phyloP scores from a whole-genome alignment of 768 basidiomycete genomes.

The Pisolithus orientalis region DNA sequence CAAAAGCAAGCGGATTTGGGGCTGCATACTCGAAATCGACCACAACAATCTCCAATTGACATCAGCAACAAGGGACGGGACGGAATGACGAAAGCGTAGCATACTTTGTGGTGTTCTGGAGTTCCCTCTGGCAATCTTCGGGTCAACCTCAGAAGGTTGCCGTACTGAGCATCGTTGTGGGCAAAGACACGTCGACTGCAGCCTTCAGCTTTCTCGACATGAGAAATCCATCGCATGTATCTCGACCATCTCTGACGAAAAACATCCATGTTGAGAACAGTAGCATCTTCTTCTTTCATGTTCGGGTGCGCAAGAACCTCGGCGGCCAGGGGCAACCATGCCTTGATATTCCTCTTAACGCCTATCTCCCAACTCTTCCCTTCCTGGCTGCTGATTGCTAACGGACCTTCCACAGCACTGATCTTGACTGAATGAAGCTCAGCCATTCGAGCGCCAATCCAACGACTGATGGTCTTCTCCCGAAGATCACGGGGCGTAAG shows the following conservation, averaged over 20 bases:
- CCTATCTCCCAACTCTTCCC: constrained; percentile 51
- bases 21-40: constrained; percentile 98
- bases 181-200: constrained; percentile 68
- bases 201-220: constrained; percentile 50
- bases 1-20: constrained; percentile 88
- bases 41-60: constrained; percentile 70
- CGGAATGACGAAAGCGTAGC: constrained; percentile 11
- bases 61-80: constrained; percentile 7
- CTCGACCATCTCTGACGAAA: constrained; percentile 61
- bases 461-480: background rate
- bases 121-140: constrained; percentile 40
- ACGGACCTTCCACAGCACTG: constrained; percentile 48
- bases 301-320: constrained; percentile 64
- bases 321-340: constrained; percentile 68
- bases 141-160: constrained; percentile 78
- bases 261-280: constrained; percentile 54
- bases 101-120: constrained; percentile 74
- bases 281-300: constrained; percentile 39
- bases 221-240: constrained; percentile 67
- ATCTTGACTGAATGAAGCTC: constrained; percentile 93
- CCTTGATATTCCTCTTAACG: constrained; percentile 57
- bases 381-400: constrained; percentile 32
- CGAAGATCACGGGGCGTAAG: constrained; percentile 45
- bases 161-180: constrained; percentile 96
- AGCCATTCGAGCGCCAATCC: constrained; percentile 93